A percentile compares a stretch with the other conserved stretches of the same genome.
Conservation (phyloP, 331 rosid species). For the Telfairia occidentalis region DNA sequence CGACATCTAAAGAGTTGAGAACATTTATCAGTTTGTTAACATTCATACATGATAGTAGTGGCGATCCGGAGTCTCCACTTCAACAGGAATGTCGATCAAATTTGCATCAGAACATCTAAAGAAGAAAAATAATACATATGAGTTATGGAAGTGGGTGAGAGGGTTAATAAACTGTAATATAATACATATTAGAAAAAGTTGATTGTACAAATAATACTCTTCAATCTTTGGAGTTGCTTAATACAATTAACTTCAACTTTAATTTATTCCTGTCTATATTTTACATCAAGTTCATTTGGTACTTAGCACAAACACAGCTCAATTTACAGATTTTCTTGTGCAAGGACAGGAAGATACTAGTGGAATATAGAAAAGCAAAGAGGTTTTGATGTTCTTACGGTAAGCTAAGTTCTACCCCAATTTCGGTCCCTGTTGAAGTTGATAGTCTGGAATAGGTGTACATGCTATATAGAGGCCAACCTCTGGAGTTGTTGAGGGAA, state of each 20-base stretch:
- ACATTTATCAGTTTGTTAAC: neutral
- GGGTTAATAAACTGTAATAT: neutral
- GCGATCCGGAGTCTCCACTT: constrained; percentile 92
- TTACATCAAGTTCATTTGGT: neutral
- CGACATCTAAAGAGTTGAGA: neutral
- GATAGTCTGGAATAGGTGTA: neutral
- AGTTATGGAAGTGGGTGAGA: neutral
- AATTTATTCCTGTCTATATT: neutral
- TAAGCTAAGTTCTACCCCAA: neutral
- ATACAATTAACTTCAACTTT: too few relatives aligned
- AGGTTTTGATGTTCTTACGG: neutral
- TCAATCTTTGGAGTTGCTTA: neutral
- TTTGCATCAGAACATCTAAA: constrained; percentile 63
- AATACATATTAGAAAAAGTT: neutral
- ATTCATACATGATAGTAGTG: constrained; percentile 76
- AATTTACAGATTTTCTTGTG: neutral
- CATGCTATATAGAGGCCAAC: neutral
- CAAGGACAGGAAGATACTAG: neutral
- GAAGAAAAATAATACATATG: neutral
- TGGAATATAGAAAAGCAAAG: neutral
- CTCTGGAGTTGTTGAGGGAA: neutral
- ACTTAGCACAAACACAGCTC: neutral
- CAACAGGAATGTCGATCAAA: constrained; percentile 73
- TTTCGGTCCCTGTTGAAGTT: neutral
- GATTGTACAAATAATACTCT: neutral